Conservation (phyloP, 2,329 filamentous ascomycete species). For the Fusarium torreyae region DNA sequence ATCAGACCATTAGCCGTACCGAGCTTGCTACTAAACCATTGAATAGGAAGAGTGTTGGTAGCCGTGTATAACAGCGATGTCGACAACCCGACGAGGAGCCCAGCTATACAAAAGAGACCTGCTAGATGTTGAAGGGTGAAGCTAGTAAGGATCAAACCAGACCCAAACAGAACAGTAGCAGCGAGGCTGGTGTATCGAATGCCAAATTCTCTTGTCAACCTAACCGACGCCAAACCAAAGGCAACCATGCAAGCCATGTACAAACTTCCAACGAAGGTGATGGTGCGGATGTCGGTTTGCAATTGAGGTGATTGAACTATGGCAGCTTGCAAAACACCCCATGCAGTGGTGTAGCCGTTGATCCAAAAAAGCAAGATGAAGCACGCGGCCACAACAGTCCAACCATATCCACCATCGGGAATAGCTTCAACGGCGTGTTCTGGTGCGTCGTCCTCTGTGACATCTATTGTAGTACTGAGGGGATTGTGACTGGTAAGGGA, state of each 20-base stretch:
- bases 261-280: slow-evolving; percentile 15
- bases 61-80: background rate
- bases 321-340: slow-evolving; percentile 19
- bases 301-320: background rate
- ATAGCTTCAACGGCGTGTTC: slow-evolving; percentile 12
- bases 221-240: background rate
- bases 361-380: slow-evolving; percentile 14
- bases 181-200: background rate
- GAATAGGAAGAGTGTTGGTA: background rate
- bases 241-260: slow-evolving; percentile 8
- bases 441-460: background rate
- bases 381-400: slow-evolving; percentile 9
- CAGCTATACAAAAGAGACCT: slow-evolving; percentile 1
- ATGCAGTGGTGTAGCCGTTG: background rate
- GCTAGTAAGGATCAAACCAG: background rate
- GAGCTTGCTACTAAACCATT: slow-evolving; percentile 16
- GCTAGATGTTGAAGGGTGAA: background rate
- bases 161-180: background rate
- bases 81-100: background rate
- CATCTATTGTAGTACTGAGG: background rate
- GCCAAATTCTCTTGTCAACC: background rate
- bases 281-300: background rate
- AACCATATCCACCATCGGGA: slow-evolving; percentile 22
- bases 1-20: slow-evolving; percentile 20
- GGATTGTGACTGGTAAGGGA: background rate